These are phyloP conservation scores for Zea luxurians DNA, from an alignment of 176 grass and related monocot genomes.

Conservation along the genomic window DNA sequence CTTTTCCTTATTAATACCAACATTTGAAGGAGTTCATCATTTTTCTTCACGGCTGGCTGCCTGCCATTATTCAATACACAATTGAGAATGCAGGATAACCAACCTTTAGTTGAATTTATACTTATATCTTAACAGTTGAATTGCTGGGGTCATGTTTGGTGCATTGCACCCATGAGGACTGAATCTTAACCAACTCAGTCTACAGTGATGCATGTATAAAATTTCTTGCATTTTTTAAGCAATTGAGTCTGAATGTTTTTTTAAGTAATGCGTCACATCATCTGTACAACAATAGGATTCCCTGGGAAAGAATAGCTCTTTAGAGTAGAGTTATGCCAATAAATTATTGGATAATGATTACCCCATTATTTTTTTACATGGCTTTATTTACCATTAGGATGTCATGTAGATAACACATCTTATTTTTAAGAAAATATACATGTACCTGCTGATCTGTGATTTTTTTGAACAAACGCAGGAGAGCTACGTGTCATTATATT, in stretches of 20 bases:
- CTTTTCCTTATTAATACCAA: slow-evolving; percentile 21
- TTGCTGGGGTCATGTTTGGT: slow-evolving; percentile 9
- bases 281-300: background rate
- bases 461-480: too few species aligned
- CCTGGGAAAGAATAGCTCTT: background rate
- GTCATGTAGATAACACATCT: background rate
- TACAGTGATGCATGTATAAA: slow-evolving; percentile 8
- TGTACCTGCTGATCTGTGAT: background rate
- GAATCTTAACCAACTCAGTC: background rate
- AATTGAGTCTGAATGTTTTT: background rate
- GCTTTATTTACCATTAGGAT: slow-evolving; percentile 4
- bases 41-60: background rate
- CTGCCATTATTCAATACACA: background rate
- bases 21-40: background rate
- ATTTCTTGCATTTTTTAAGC: background rate
- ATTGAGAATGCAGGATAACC: background rate
- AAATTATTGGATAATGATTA: slow-evolving; percentile 5
- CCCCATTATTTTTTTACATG: background rate
- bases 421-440: slow-evolving; percentile 16
- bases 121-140: slow-evolving; percentile 12
- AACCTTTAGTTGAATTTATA: background rate
- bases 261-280: background rate
- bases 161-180: slow-evolving; percentile 4
- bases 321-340: background rate
- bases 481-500: too few species aligned